Evolutionary conservation across 2,329 filamentous ascomycete species (phyloP).

Genomic region (Calonectria honghensis): DNA sequence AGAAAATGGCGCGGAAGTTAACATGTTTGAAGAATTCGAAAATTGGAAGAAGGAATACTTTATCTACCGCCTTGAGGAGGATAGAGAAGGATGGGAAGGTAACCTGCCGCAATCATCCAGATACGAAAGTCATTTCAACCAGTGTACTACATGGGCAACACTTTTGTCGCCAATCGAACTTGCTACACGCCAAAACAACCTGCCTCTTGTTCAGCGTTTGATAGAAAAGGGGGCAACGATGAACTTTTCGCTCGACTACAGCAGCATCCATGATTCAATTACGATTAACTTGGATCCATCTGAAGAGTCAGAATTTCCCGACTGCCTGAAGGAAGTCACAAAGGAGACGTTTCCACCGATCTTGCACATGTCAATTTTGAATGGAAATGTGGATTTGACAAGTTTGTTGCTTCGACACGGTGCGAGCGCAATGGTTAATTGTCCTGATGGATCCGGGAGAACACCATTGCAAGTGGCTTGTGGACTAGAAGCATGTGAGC

Average conservation of each 20-base stretch:
- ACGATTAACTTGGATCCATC: background rate
- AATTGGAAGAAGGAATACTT: background rate
- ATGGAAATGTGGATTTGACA: background rate
- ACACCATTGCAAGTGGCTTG: constrained; percentile 10
- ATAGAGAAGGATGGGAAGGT: too few species aligned
- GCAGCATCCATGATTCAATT: background rate
- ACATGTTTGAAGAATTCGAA: background rate
- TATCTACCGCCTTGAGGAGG: background rate
- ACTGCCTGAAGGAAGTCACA: background rate
- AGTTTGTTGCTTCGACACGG: background rate
- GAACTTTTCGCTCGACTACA: background rate
- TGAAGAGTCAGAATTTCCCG: background rate
- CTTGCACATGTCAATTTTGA: background rate
- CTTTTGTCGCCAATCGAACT: constrained; percentile 2
- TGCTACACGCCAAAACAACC: background rate
- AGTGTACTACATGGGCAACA: background rate
- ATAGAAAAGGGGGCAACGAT: background rate
- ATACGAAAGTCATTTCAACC: background rate
- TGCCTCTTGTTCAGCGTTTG: background rate
- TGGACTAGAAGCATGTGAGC: background rate
- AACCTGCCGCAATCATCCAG: too few species aligned
- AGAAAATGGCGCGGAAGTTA: background rate
- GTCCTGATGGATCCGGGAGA: background rate
- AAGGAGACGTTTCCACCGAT: background rate
- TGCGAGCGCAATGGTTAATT: background rate